Conservation (phyloP, 768 basidiomycete genomes). For the Serendipita indica region DNA sequence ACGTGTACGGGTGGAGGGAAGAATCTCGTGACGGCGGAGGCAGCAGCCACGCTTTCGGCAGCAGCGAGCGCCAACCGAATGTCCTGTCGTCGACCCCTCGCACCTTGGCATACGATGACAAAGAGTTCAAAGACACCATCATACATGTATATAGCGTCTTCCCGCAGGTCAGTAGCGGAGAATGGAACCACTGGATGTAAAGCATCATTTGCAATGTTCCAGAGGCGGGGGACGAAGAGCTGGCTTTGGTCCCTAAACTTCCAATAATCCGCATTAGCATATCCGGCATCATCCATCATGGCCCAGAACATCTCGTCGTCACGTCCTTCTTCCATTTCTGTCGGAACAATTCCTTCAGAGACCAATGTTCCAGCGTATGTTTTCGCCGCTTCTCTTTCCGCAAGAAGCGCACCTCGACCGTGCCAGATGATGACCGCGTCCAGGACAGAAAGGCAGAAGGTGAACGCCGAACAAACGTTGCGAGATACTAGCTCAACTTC, state of each 20-base stretch:
- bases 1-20: slow-evolving; percentile 62
- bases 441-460: slow-evolving; percentile 60
- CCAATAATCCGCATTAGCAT: slow-evolving; percentile 74
- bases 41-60: slow-evolving; percentile 44
- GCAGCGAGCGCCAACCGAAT: slow-evolving; percentile 47
- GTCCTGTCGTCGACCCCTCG: slow-evolving; percentile 42
- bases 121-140: slow-evolving; percentile 74
- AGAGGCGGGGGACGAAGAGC: slow-evolving; percentile 37
- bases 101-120: slow-evolving; percentile 51
- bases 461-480: slow-evolving; percentile 74
- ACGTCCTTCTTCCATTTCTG: slow-evolving; percentile 45
- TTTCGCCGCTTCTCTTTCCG: slow-evolving; percentile 47
- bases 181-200: slow-evolving; percentile 32
- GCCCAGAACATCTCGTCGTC: slow-evolving; percentile 77
- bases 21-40: slow-evolving; percentile 40
- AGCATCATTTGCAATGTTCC: slow-evolving; percentile 31
- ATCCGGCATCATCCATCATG: slow-evolving; percentile 60
- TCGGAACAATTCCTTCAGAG: slow-evolving; percentile 24
- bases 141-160: slow-evolving; percentile 43
- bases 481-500: slow-evolving; percentile 53
- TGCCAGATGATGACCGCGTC: slow-evolving; percentile 69
- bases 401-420: slow-evolving; percentile 47
- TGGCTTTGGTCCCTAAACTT: slow-evolving; percentile 41
- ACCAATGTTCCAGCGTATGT: slow-evolving; percentile 42
- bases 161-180: slow-evolving; percentile 22